Percentiles rank a stretch among this genome's conserved stretches.
Conservation (phyloP, 495 filamentous ascomycete genomes). For the Sporormia fimetaria region DNA sequence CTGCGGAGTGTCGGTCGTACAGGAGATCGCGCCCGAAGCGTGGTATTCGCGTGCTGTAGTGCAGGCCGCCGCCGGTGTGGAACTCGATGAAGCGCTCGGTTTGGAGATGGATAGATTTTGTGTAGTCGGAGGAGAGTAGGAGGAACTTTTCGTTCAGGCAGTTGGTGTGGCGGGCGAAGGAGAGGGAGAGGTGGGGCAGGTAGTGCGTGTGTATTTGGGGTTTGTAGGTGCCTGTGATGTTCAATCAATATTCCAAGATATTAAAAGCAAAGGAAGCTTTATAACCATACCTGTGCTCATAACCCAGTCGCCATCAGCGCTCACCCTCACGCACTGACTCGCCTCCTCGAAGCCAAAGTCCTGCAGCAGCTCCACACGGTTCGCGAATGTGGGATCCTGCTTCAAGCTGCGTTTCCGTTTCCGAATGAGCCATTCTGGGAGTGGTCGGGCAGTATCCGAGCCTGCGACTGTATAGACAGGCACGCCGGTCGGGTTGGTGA, state of each 20-base stretch:
- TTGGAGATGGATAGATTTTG: constrained; percentile 90
- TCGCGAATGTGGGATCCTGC: constrained; percentile 82
- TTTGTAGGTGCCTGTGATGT: constrained; percentile 62
- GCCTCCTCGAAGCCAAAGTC: constrained; percentile 99
- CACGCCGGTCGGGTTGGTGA: constrained; percentile 75
- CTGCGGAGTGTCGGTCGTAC: constrained; percentile 75
- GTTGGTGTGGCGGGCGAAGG: constrained; percentile 83
- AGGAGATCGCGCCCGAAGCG: constrained; percentile 83
- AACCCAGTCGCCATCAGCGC: constrained; percentile 95
- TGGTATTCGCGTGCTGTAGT: constrained; percentile 77
- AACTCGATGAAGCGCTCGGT: constrained; percentile 86
- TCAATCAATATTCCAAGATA: constrained; percentile 7
- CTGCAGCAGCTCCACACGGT: constrained; percentile 87
- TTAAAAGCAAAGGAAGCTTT: constrained; percentile 31
- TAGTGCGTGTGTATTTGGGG: constrained; percentile 96
- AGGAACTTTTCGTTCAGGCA: constrained; percentile 90
- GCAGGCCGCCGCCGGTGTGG: constrained; percentile 79
- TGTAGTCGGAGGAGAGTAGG: constrained; percentile 85
- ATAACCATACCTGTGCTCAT: constrained; percentile 74
- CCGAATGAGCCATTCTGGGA: constrained; percentile 90
- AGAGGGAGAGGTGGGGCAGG: constrained; percentile 82
- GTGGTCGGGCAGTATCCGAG: constrained; percentile 73
- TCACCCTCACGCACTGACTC: constrained; percentile 80
- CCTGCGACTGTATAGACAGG: constrained; percentile 96
- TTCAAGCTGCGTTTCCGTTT: constrained; percentile 89